Evolutionary conservation across 441 rosid species (phyloP).

Genomic region (Erysimum pusillum): DNA sequence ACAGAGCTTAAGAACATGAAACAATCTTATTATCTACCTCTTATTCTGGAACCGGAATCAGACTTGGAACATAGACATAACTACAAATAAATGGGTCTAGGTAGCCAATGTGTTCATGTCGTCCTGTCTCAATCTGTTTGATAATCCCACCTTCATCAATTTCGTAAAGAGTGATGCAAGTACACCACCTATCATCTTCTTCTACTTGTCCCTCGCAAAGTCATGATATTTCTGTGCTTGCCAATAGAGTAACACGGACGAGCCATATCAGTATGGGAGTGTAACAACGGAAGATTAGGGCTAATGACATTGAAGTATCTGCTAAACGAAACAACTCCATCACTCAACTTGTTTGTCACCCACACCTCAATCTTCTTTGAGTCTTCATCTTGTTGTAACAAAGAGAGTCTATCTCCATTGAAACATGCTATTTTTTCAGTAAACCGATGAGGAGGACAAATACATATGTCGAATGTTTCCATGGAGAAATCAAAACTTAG

Average conservation of each 20-base stretch:
- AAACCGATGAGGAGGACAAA: background rate
- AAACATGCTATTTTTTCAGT: background rate
- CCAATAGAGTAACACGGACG: background rate
- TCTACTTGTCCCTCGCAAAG: background rate
- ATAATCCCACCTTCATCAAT: background rate
- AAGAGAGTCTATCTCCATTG: background rate
- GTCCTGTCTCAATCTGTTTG: background rate
- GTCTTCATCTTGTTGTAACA: background rate
- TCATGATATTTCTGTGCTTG: background rate
- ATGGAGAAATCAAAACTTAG: slow-evolving; percentile 1
- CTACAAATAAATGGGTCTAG: background rate
- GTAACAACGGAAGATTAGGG: background rate
- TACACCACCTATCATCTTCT: background rate
- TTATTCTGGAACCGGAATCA: background rate
- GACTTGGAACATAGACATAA: background rate
- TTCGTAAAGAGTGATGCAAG: slow-evolving; percentile 8
- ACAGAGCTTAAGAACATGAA: background rate
- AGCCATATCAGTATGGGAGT: background rate
- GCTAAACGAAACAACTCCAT: background rate
- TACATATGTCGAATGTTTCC: slow-evolving; percentile 5
- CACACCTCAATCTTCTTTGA: background rate
- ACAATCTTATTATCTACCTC: background rate
- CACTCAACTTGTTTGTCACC: slow-evolving; percentile 12
- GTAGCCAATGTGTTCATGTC: background rate
- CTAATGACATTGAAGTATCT: background rate